Evolutionary conservation across 805 yeast species (phyloP), one percentile per base, ranked within the genome.

Genomic region (Lachancea nothofagi): DNA sequence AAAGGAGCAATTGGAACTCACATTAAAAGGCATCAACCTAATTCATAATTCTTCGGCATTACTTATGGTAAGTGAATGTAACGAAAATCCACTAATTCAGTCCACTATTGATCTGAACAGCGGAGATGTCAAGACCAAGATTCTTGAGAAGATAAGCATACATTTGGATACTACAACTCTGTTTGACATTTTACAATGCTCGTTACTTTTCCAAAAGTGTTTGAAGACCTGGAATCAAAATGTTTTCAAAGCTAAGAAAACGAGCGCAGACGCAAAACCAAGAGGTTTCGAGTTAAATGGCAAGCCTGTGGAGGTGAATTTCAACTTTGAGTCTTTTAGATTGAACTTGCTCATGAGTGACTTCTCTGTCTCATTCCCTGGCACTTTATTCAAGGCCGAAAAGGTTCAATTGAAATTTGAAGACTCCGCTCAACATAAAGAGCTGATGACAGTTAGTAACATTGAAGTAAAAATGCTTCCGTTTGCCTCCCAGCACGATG

Each of bases 381-480:
- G 23, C 8, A 14, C 5, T 17, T 21, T 29, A 9, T 29, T 36
- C 14, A 17, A 18, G 28, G 10, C 27, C 20, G 12, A 30, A 5
- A 15, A 20, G n/a, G 13, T 38, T 15, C 13, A 13, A 21, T n/a
- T 38, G 7, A 22, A 18, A 25, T 17, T 38, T 13, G 26, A 38
- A 17, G 12, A 26, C 3, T 12, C 29, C 2, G 28, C 7, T 13
- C 14, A 23, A 8, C 12, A 22, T 10, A 24, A 7, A 15, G 20
- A 24, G 19, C 30, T 38, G 27, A 14, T 30, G 26, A 23, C 8
- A 7, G 14, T 38, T 18, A 5, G 14, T n/a, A 13, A 26, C 14
- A 31, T 38, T 10, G 19, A 25, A 4, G 9, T 30, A 7, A 25
- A 23, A 25, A 8, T 10, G 2, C 31, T 10, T 18, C 12, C 26